Conservation (phyloP, 208 protist genomes). For the Crithidia expoeki region DNA sequence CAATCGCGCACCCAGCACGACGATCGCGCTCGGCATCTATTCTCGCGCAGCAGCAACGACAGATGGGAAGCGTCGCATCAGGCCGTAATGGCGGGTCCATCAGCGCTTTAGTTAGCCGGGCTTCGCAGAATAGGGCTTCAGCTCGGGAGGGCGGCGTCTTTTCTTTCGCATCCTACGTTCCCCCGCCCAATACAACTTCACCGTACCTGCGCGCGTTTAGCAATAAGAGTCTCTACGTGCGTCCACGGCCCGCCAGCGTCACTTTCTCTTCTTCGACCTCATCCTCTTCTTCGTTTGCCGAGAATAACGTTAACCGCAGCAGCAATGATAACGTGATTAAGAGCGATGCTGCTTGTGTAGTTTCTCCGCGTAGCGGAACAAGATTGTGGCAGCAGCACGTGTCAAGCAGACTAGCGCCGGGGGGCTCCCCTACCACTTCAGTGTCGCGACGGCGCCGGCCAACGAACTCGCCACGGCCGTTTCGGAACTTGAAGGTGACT, state of each 20-base stretch:
- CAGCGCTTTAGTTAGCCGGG: neutral
- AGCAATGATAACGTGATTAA: conserved; percentile 1
- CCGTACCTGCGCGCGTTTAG: conserved; percentile 8
- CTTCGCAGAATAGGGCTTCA: no score
- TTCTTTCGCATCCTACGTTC: neutral
- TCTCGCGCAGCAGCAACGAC: neutral
- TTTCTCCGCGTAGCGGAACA: neutral
- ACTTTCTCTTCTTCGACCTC: neutral
- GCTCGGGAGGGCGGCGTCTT: neutral
- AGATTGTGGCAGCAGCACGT: neutral
- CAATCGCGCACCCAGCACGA: conserved; percentile 13
- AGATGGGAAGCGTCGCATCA: neutral
- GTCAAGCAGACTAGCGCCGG: neutral
- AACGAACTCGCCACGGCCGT: conserved; percentile 6
- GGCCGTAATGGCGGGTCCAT: neutral
- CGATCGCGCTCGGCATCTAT: conserved; percentile 11
- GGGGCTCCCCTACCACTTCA: neutral
- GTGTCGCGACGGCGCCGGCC: conserved; percentile 1
- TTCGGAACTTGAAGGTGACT: neutral
- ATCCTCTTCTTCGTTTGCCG: neutral
- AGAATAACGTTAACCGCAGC: neutral
- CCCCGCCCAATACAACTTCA: conserved; percentile 5
- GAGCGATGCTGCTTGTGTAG: neutral
- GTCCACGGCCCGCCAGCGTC: conserved; percentile 21
- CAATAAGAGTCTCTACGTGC: conserved; percentile 26